Evolutionary conservation across 2,329 filamentous ascomycete species (phyloP), one percentile per base, ranked within the genome.

Genomic region (Diaporthe amygdali): DNA sequence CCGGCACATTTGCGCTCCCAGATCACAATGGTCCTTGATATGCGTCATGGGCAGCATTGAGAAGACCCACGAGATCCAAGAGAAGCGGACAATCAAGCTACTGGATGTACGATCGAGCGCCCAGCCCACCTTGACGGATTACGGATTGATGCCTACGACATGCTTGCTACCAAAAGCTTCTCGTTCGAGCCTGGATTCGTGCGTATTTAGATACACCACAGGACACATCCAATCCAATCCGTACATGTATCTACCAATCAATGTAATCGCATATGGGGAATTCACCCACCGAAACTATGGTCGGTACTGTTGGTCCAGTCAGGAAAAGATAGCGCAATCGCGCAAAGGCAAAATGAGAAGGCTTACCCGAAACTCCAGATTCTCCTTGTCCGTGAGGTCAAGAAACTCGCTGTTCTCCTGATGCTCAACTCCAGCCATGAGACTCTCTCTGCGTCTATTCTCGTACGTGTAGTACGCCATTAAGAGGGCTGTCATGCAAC

Each of bases 341-440:
- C 20, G 41, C 27, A 9, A 44, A 10, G 15, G 15, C 30, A 8
- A 22, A 22, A 17, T 14, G 25, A 34, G 41, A 7, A 25, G 37
- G 51, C 70, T 66, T 55, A 73, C 72, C 34, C 77, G 70, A 47
- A 79, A 78, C 47, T 78, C 77, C 66, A 71, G 66, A 56, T 80
- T 79, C 69, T 80, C 77, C 25, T 74, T 75, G 71, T 80, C 78
- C 30, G 78, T 80, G 37, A 79, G 61, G 63, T 79, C 78, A 5
- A 78, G 73, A 51, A 80, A 79, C 61, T 79, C 77, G 68, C 74
- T 77, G 47, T 78, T 75, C 51, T 76, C 72, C 64, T 72, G 72
- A 46, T 78, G 76, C 17, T 71, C 72, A 2, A 74, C 54, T 30
- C 39, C 61, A 20, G 55, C 61, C 54, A 49, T 49, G 8, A 72